Conservation (phyloP, 2,329 filamentous ascomycete genomes). For the Diaporthe sp. region DNA sequence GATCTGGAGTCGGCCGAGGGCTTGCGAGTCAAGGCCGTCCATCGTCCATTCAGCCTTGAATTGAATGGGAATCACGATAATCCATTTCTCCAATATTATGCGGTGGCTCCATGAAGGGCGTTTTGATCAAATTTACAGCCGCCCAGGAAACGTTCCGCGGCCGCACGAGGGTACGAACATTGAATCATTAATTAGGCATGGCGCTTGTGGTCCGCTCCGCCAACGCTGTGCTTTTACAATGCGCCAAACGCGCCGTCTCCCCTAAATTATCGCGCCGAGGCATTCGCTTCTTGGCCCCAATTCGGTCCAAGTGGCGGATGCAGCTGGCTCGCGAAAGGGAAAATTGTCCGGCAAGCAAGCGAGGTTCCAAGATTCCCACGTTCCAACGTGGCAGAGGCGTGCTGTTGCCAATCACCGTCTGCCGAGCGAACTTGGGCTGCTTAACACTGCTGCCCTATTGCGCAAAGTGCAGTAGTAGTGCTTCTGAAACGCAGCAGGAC, state of each 20-base stretch:
- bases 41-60: constrained; percentile 7
- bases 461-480: not conserved
- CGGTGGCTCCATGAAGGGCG: not conserved
- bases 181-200: not conserved
- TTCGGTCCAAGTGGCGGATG: constrained; percentile 14
- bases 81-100: not conserved
- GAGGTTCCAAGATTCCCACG: not conserved
- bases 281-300: constrained; percentile 11
- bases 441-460: not conserved
- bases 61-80: not conserved
- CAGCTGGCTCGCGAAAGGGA: constrained; percentile 2
- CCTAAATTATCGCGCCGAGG: not conserved
- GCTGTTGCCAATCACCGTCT: not conserved
- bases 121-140: not conserved
- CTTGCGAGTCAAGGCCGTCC: constrained; percentile 4
- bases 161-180: not conserved
- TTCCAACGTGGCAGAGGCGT: not conserved
- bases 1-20: constrained; percentile 7
- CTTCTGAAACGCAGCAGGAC: not conserved
- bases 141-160: not conserved
- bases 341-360: not conserved
- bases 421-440: not conserved
- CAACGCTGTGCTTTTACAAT: not conserved
- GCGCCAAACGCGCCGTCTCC: constrained; percentile 11
- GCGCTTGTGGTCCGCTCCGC: not conserved